A percentile compares a stretch with the other conserved stretches of the same genome.
Evolutionary conservation across 2,329 filamentous ascomycete species (phyloP).

Genomic region (Beauveria rudraprayagi): DNA sequence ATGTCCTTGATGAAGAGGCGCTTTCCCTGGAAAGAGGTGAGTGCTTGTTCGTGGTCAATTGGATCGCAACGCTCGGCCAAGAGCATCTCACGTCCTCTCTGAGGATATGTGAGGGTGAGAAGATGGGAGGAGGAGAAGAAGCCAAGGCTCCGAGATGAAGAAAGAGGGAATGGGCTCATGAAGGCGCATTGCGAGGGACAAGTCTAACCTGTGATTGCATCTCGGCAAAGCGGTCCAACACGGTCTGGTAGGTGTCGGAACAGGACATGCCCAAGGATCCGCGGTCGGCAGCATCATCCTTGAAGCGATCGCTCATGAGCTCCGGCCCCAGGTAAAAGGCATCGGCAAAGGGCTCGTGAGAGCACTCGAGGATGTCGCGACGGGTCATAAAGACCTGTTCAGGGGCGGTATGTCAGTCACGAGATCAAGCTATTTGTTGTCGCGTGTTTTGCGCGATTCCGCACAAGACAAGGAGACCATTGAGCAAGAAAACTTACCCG

Average conservation of each 20-base stretch:
- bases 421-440: background rate
- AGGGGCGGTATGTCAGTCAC: background rate
- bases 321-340: slow-evolving; percentile 95
- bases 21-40: slow-evolving; percentile 56
- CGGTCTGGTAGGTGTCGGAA: slow-evolving; percentile 61
- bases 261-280: slow-evolving; percentile 57
- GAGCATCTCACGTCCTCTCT: too few relatives aligned
- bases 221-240: slow-evolving; percentile 67
- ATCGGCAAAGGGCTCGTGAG: slow-evolving; percentile 96
- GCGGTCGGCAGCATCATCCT: slow-evolving; percentile 51
- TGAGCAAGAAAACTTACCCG: slow-evolving; percentile 49
- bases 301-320: slow-evolving; percentile 71
- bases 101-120: background rate
- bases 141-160: background rate
- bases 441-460: background rate
- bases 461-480: background rate
- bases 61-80: background rate
- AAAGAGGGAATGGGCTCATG: slow-evolving; percentile 8
- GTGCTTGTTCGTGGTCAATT: slow-evolving; percentile 9
- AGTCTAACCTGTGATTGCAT: slow-evolving; percentile 63
- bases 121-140: background rate
- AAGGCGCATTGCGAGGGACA: slow-evolving; percentile 13
- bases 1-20: slow-evolving; percentile 98
- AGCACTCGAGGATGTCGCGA: slow-evolving; percentile 67
- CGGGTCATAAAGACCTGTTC: slow-evolving; percentile 91